Evolutionary conservation across 2,329 filamentous ascomycete genomes (phyloP).

Genomic region (Alternaria triticimaculans): DNA sequence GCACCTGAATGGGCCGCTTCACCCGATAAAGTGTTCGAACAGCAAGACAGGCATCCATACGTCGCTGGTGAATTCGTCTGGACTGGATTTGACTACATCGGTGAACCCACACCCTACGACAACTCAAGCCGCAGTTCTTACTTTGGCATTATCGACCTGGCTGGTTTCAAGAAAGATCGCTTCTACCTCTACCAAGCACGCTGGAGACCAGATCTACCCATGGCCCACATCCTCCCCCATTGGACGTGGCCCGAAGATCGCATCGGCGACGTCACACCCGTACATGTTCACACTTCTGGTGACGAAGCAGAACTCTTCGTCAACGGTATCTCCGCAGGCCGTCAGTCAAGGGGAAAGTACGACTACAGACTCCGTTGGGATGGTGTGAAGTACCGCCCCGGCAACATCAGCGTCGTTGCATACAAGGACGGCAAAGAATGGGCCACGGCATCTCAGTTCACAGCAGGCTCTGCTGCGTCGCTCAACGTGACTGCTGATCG

Average conservation of each 20-base stretch:
- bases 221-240: constrained; percentile 63
- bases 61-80: constrained; percentile 64
- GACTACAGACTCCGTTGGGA: constrained; percentile 64
- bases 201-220: constrained; percentile 57
- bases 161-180: constrained; percentile 64
- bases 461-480: constrained; percentile 50
- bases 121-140: constrained; percentile 59
- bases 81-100: constrained; percentile 60
- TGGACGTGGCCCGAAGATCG: constrained; percentile 61
- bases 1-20: constrained; percentile 56
- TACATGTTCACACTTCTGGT: constrained; percentile 61
- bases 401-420: constrained; percentile 56
- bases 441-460: constrained; percentile 54
- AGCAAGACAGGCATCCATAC: constrained; percentile 57
- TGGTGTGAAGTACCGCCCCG: constrained; percentile 56
- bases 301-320: constrained; percentile 64
- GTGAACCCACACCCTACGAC: constrained; percentile 60
- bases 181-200: constrained; percentile 63
- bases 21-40: constrained; percentile 61
- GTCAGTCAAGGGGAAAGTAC: constrained; percentile 42
- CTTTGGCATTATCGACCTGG: constrained; percentile 64
- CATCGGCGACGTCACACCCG: constrained; percentile 57
- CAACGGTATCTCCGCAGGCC: constrained; percentile 57
- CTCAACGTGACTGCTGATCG: constrained; percentile 54
- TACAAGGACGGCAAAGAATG: constrained; percentile 58